Evolutionary conservation across 257 asterid species (phyloP), one percentile per base, ranked within the genome.

Genomic region (Gardenia jasminoides): DNA sequence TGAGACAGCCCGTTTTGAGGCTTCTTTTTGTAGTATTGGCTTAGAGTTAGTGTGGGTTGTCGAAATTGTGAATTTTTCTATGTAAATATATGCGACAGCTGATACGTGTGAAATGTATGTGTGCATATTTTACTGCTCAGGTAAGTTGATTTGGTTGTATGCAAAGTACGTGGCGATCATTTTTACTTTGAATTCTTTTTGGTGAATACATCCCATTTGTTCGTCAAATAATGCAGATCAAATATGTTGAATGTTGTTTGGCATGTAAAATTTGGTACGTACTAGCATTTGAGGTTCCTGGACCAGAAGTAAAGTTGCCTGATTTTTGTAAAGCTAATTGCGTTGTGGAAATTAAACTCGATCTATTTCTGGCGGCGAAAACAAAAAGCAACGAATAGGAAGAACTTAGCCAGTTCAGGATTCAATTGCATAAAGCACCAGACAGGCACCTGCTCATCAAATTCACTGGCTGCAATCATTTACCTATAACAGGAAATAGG

Each of bases 81-180:
- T 75, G 83, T 83, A 75, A 75, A 83, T 83, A 79, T 41, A 54
- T 12, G 72, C 36, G 72, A 16, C 9, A 46, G 50, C 11, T 10
- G 28, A 73, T 3, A 2, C 0, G 20, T 31, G 41, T 36, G 41
- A 36, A 36, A 36, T 36, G 41, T 36, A 36, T 36, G n/a, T n/a
- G n/a, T n/a, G n/a, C n/a, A n/a, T n/a, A 22, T 2, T 33, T 33
- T 28, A 30, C 46, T 6, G 41, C 44, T 68, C 24, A 68, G 52
- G 24, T 41, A 28, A 43, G 19, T 76, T 76, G 78, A 28, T 72
- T 47, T 1, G 0, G 5, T 70, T n/a, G 22, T 24, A 39, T 10
- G 48, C 11, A 11, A 8, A 36, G 41, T 5, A 36, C 41, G 41
- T 36, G 41, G 41, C 41, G 4, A 36, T 36, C 4, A 36, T 36